A percentile compares a stretch with the other conserved stretches of the same genome.
phyloP scores from a whole-genome alignment of 2,329 filamentous ascomycete species.

The Scytalidium lignicola region DNA sequence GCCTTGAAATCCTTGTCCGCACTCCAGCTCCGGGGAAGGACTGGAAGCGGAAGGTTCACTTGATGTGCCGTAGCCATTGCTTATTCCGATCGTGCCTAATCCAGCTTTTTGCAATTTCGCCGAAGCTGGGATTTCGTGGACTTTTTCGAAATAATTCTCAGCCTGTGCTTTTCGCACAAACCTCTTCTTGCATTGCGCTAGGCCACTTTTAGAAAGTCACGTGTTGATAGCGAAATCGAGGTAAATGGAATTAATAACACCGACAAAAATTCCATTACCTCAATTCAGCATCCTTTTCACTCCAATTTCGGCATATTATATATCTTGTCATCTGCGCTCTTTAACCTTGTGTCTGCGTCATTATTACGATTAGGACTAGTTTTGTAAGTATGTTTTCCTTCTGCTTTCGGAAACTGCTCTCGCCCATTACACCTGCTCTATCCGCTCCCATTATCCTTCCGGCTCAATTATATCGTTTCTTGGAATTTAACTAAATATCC shows the following conservation, averaged over 20 bases:
- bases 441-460: too few species aligned
- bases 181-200: not conserved
- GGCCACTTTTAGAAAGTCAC: not conserved
- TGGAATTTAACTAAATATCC: too few species aligned
- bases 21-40: slow-evolving; percentile 74
- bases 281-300: too few species aligned
- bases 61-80: slow-evolving; percentile 21
- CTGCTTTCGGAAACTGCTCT: too few species aligned
- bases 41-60: slow-evolving; percentile 62
- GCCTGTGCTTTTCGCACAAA: not conserved
- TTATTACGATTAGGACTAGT: too few species aligned
- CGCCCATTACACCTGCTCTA: too few species aligned
- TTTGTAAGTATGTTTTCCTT: too few species aligned
- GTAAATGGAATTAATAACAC: too few species aligned
- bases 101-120: not conserved
- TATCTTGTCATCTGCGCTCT: too few species aligned
- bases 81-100: not conserved
- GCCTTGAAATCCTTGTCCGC: slow-evolving; percentile 91
- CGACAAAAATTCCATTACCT: not conserved
- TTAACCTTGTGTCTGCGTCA: not conserved
- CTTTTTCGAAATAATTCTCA: not conserved
- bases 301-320: too few species aligned
- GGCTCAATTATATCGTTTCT: too few species aligned
- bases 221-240: not conserved
- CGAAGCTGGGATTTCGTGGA: not conserved